phyloP scores from a whole-genome alignment of 345 rosid genomes.

The Anacardium occidentale region DNA sequence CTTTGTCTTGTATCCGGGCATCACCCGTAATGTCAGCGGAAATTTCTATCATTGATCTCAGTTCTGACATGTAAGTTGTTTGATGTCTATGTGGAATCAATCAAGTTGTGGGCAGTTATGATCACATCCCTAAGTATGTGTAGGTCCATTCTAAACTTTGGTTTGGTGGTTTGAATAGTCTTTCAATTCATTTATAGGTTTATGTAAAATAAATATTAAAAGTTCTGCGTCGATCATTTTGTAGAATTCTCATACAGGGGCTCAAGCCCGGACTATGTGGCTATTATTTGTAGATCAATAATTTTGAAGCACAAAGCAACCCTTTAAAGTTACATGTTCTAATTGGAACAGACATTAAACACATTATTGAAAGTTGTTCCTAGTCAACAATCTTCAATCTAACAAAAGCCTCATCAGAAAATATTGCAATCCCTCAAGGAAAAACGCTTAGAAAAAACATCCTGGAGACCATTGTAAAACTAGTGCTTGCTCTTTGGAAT shows the following conservation, averaged over 20 bases:
- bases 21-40: too few species aligned
- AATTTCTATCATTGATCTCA: neutral
- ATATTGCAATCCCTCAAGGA: neutral
- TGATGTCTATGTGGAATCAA: neutral
- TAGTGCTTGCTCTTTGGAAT: slow-evolving; percentile 55
- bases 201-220: neutral
- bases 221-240: neutral
- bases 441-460: neutral
- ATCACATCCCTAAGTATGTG: neutral
- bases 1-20: slow-evolving; percentile 59
- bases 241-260: neutral
- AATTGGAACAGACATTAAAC: neutral
- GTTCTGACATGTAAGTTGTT: neutral
- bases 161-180: neutral
- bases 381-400: neutral
- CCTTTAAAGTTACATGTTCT: neutral
- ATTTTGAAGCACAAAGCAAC: neutral
- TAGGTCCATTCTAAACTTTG: neutral
- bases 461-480: neutral
- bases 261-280: too few species aligned
- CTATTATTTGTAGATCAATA: too few species aligned
- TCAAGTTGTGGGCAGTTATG: too few species aligned
- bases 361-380: neutral
- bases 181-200: neutral
- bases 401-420: neutral